Base-by-base conservation (phyloP, 2,329 filamentous ascomycete genomes). In the Aspergillus clavatus region DNA sequence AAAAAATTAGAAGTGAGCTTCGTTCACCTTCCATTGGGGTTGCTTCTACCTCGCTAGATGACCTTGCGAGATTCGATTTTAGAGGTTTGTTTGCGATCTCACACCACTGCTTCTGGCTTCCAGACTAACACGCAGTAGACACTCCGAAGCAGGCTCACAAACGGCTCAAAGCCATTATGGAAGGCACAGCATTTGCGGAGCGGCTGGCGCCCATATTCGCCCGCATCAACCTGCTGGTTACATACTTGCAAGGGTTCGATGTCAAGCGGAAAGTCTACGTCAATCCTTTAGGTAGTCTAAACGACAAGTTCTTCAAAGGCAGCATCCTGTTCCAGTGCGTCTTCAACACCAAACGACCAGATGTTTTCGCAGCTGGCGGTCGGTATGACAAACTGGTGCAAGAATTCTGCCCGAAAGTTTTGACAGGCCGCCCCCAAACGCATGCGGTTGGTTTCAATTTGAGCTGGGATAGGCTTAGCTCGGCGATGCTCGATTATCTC, bases 381-480 rank as follows among this genome's bases (percentile, higher is more conserved):
- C 82, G 93, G 39, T 98, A 98, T 63, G 94, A 98, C 63, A 82
- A 82, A 38, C 72, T 98, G 16, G 91, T 98, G 53, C 83, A 83
- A 62, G 87, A 94, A 49, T 87, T 94, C 60, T 80, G 84, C 7
- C 86, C 87, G 4, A 84, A 82, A 52, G 79, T 82, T 33, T 75
- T 81, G 31, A 77, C 75, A 19, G 79, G 78, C 45, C 73, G 79
- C 35, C 76, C 80, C 44, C 82, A 84, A 57, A 81, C 82, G 16
- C 88, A 94, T 61, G 91, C 89, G 4, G 93, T 97, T 8, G 93
- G 94, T 1, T 91, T 97, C 62, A 94, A 89, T 59, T 73, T 97
- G 31, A 87, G 87, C 19, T 94, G 90, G 82, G 90, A 96, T 58
- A 82, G 85, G 46, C 73, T 95, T 3, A 83, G 84, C 5, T 80